Conservation (phyloP, 208 protist genomes). For the Leishmania martiniquensis region DNA sequence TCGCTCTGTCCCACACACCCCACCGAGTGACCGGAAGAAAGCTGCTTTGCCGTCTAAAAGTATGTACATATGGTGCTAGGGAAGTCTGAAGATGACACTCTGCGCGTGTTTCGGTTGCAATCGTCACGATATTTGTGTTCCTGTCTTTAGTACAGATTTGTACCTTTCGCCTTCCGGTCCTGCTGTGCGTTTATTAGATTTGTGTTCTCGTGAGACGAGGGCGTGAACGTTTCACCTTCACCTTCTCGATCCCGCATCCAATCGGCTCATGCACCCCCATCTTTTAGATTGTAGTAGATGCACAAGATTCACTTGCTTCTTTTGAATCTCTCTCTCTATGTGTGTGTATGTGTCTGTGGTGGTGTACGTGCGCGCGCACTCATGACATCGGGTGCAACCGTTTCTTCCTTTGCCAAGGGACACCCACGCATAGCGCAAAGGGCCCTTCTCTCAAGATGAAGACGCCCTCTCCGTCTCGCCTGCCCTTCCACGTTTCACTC, state of each 20-base stretch:
- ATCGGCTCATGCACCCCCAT: not conserved
- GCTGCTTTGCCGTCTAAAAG: not conserved
- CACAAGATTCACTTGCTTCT: not conserved
- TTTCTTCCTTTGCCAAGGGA: no score
- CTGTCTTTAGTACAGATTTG: no score
- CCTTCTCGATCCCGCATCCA: not conserved
- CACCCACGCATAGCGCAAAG: no score
- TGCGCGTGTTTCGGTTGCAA: not conserved
- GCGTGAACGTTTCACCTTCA: not conserved
- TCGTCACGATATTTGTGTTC: no score
- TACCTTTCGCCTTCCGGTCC: no score
- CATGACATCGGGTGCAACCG: no score
- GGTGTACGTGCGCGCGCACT: no score
- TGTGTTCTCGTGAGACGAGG: not conserved
- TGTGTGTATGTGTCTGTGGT: no score
- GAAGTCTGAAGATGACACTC: not conserved
- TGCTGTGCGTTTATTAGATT: not conserved
- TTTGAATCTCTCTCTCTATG: not conserved
- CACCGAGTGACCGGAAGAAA: not conserved
- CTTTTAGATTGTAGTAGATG: slow-evolving; percentile 5
- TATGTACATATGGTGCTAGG: not conserved
- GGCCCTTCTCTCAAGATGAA: no score
- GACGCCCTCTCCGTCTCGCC: no score
- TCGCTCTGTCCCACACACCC: not conserved
- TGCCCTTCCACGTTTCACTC: no score